Percentiles rank a stretch among this genome's conserved stretches.
These are phyloP conservation scores for Aspergillus aculeatinus DNA, from an alignment of 2,329 filamentous ascomycete genomes.

Conservation along the genomic window DNA sequence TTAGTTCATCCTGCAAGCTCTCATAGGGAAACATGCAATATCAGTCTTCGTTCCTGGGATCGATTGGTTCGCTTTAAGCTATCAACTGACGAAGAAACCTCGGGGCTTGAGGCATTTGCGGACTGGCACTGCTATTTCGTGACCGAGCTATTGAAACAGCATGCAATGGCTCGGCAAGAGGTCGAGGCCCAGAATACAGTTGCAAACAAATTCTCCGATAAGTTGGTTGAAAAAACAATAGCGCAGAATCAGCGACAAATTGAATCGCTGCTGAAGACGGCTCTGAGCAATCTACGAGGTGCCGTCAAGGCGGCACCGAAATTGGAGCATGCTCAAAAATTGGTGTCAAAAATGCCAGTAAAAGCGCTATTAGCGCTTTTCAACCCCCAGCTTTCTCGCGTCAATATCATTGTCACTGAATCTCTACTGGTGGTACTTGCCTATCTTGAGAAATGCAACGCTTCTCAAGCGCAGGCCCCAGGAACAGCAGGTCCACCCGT, in stretches of 20 bases:
- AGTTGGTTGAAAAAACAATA: conserved; percentile 53
- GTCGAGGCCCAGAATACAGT: conserved; percentile 53
- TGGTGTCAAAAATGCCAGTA: conserved; percentile 48
- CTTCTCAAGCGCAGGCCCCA: conserved; percentile 18
- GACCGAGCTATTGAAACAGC: conserved; percentile 54
- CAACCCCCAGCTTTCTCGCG: conserved; percentile 47
- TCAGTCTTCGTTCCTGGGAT: conserved; percentile 60
- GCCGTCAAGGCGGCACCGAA: conserved; percentile 47
- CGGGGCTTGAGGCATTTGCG: conserved; percentile 49
- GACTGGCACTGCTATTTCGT: conserved; percentile 58
- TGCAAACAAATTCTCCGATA: conserved; percentile 43
- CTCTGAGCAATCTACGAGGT: conserved; percentile 51
- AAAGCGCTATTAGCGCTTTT: conserved; percentile 53
- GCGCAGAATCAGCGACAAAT: conserved; percentile 58
- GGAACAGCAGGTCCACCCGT: conserved; percentile 20
- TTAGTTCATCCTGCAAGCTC: conserved; percentile 58
- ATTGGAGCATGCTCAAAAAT: conserved; percentile 41
- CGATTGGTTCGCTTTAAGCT: conserved; percentile 58
- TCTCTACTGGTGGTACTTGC: conserved; percentile 49
- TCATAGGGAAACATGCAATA: conserved; percentile 59
- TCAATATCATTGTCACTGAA: conserved; percentile 50
- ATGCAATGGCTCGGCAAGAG: conserved; percentile 56
- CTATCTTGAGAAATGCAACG: conserved; percentile 38
- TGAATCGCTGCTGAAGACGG: conserved; percentile 54
- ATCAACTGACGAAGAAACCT: conserved; percentile 50